Percentiles rank a stretch among this genome's conserved stretches.
Conservation (phyloP, 2,329 filamentous ascomycete genomes). For the Penicillium sp. region DNA sequence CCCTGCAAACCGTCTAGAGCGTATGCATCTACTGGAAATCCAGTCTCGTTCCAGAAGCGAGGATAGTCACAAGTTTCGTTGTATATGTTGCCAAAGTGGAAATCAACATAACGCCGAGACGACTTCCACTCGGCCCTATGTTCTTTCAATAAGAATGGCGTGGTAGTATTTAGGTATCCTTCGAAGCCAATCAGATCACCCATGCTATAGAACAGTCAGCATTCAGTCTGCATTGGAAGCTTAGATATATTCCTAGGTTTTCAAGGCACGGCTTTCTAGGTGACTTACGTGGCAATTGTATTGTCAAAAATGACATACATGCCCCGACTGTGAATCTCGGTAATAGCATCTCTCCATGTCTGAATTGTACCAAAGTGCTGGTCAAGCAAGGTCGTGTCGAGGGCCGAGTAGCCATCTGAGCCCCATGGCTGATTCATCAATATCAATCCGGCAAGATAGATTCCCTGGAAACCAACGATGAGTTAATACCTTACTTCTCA, state of each 20-base stretch:
- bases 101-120: slow-evolving; percentile 54
- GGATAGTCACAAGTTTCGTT: slow-evolving; percentile 55
- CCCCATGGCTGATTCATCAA: slow-evolving; percentile 63
- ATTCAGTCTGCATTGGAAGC: background rate
- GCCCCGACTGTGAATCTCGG: slow-evolving; percentile 55
- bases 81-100: slow-evolving; percentile 51
- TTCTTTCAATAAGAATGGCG: slow-evolving; percentile 53
- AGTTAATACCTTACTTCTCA: background rate
- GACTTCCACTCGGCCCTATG: slow-evolving; percentile 56
- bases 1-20: slow-evolving; percentile 48
- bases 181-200: slow-evolving; percentile 60
- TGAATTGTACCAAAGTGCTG: slow-evolving; percentile 57
- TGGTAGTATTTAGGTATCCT: slow-evolving; percentile 54
- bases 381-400: slow-evolving; percentile 60
- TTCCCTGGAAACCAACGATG: slow-evolving; percentile 36
- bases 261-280: background rate
- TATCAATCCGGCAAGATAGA: slow-evolving; percentile 60
- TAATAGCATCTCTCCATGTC: slow-evolving; percentile 54
- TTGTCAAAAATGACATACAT: slow-evolving; percentile 66
- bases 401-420: slow-evolving; percentile 55
- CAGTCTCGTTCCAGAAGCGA: slow-evolving; percentile 57
- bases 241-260: background rate
- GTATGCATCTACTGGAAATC: slow-evolving; percentile 46
- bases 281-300: slow-evolving; percentile 56
- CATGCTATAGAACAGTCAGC: slow-evolving; percentile 31